A percentile compares a stretch with the other conserved stretches of the same genome.
Evolutionary conservation across 1,139 yeast genomes (phyloP).

Genomic region (Taiozyma sp.): DNA sequence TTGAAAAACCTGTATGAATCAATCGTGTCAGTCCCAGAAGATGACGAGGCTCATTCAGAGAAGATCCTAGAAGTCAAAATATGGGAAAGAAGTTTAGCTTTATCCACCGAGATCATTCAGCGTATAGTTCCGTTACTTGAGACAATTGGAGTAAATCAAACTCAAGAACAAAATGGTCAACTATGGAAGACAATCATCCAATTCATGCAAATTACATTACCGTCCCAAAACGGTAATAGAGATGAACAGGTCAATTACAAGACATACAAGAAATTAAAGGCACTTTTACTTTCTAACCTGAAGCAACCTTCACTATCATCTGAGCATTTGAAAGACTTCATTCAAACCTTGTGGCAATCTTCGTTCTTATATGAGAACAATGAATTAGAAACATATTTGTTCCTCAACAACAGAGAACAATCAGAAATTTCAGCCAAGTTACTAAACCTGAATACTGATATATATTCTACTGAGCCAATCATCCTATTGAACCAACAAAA

Average conservation of each 20-base stretch:
- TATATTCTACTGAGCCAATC: constrained; percentile 40
- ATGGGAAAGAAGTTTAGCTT: constrained; percentile 28
- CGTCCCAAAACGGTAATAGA: constrained; percentile 23
- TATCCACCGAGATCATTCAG: constrained; percentile 28
- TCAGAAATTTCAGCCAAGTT: constrained; percentile 27
- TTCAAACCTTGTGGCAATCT: constrained; percentile 40
- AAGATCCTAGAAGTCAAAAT: constrained; percentile 23
- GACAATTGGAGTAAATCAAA: constrained; percentile 1
- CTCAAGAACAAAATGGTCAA: constrained; percentile 5
- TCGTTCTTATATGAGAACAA: constrained; percentile 50
- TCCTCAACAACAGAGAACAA: constrained; percentile 27
- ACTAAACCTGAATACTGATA: constrained; percentile 30
- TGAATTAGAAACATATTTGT: constrained; percentile 36
- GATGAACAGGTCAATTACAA: constrained; percentile 46
- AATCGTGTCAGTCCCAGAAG: constrained; percentile 34
- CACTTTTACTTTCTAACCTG: constrained; percentile 37
- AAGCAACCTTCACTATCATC: constrained; percentile 25
- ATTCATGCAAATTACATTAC: constrained; percentile 39
- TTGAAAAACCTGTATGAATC: constrained; percentile 38
- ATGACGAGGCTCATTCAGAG: constrained; percentile 25
- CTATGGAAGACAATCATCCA: constrained; percentile 45
- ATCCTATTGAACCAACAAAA: constrained; percentile 31
- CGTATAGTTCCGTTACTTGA: constrained; percentile 18
- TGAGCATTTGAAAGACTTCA: constrained; percentile 36
- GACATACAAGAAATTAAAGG: constrained; percentile 41